Evolutionary conservation across 2,329 filamentous ascomycete species (phyloP), one percentile per base, ranked within the genome.

Genomic region (Neonectria neomacrospora): DNA sequence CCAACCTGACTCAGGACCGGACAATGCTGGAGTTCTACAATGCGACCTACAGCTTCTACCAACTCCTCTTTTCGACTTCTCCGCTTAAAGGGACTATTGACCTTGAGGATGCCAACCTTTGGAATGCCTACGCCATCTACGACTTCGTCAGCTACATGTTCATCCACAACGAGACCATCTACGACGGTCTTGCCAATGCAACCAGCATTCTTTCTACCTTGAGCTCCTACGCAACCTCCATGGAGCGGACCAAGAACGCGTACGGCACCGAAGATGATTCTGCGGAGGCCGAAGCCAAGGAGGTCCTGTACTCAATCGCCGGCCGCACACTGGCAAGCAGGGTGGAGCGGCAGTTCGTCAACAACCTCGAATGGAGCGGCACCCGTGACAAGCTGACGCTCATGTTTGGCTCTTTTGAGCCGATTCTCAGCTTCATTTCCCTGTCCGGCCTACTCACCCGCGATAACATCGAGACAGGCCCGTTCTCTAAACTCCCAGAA

Each of bases 181-280:
- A 74, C 26, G 66, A 73, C 0, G 69, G 70, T 2, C 73, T 91
- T 3, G 54, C 68, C 8, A 68, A 75, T 37, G 71, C 69, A 44
- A 73, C 77, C 66, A 26, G 54, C 1, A 76, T 72, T 0, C 64
- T 79, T 23, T 83, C 82, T n/a, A 66, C 72, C 37, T 83, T 95
- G 37, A 81, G 82, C 61, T 81, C 79, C 5, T 85, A 94, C 22
- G 93, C 94, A 54, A 85, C 89, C 66, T 78, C 79, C 18, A 88
- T 94, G 74, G 89, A 96, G 79, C 90, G 85, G 74, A 73, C 77
- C 55, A 75, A 80, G 45, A 82, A 83, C 66, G 80, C 76, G 26
- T 87, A 90, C 72, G 83, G 90, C 8, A 85, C 87, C 12, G 88
- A 80, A 1, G 54, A 61, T 16, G 63, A 70, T 5, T 76, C 78